These are phyloP conservation scores for Peziza echinospora DNA, from an alignment of 495 filamentous ascomycete genomes.

Conservation along the genomic window DNA sequence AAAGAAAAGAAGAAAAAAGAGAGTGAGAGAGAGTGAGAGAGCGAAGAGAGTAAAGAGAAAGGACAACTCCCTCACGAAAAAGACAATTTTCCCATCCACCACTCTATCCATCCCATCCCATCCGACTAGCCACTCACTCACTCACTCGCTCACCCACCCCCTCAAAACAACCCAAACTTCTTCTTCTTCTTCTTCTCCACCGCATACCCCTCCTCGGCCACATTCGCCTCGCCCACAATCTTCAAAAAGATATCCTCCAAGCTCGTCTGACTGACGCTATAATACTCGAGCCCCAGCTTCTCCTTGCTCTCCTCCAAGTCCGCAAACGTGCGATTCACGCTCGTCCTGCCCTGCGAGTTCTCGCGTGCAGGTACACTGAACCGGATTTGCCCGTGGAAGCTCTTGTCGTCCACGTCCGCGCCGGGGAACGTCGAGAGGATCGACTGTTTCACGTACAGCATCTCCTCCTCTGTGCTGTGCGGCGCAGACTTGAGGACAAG, in stretches of 20 bases:
- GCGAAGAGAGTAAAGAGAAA: too few species aligned
- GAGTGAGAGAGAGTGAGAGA: too few species aligned
- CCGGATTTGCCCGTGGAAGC: conserved; percentile 61
- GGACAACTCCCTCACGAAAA: too few species aligned
- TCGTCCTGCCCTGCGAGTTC: not conserved
- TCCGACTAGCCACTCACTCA: too few species aligned
- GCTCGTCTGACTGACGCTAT: conserved; percentile 53
- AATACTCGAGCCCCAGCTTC: conserved; percentile 49
- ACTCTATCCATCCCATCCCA: too few species aligned
- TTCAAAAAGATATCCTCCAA: conserved; percentile 76
- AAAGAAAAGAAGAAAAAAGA: too few species aligned
- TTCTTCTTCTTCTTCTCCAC: conserved; percentile 18
- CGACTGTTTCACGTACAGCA: conserved; percentile 40
- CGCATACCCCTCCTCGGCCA: conserved; percentile 52
- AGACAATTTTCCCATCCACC: too few species aligned
- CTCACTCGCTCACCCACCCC: too few species aligned
- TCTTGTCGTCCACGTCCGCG: conserved; percentile 44
- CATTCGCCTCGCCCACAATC: conserved; percentile 55
- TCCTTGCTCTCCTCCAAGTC: conserved; percentile 45
- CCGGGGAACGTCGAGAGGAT: conserved; percentile 32
- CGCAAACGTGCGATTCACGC: conserved; percentile 34
- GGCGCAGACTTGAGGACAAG: conserved; percentile 55
- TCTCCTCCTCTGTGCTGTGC: conserved; percentile 41
- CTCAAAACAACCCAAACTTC: not conserved
- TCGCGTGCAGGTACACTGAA: conserved; percentile 41